Conservation (phyloP, 169 alveolate genomes). For the Eimeria sp. region DNA sequence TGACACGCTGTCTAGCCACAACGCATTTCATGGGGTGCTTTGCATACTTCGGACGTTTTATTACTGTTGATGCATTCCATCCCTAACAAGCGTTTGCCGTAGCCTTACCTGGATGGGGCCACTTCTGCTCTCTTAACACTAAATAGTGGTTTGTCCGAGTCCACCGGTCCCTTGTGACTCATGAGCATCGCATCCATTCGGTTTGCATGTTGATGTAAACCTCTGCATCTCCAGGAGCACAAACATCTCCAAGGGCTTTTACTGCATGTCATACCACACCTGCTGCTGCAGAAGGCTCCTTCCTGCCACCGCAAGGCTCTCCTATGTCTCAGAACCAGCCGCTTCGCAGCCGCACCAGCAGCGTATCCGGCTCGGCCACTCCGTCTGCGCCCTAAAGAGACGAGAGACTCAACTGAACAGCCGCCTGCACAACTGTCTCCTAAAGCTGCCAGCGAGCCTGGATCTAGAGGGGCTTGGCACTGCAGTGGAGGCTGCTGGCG, state of each 20-base stretch:
- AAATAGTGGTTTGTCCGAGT: constrained; percentile 77
- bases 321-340: constrained; percentile 83
- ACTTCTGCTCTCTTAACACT: constrained; percentile 75
- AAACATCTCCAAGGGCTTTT: constrained; percentile 85
- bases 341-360: constrained; percentile 53
- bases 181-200: constrained; percentile 83
- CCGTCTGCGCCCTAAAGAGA: constrained; percentile 50
- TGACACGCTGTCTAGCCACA: no score
- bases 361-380: constrained; percentile 69
- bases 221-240: constrained; percentile 84
- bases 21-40: background rate
- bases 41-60: background rate
- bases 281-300: constrained; percentile 89
- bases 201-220: constrained; percentile 74
- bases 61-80: background rate
- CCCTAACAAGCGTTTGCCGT: background rate
- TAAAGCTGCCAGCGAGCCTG: constrained; percentile 29
- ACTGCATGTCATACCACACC: constrained; percentile 88
- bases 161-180: constrained; percentile 73
- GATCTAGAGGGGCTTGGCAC: constrained; percentile 49
- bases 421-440: constrained; percentile 44
- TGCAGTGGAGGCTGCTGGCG: constrained; percentile 44
- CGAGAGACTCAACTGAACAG: constrained; percentile 43
- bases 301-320: constrained; percentile 87
- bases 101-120: constrained; percentile 57